These are phyloP conservation scores for Microthlaspi erraticum DNA, from an alignment of 345 rosid species.

Conservation along the genomic window DNA sequence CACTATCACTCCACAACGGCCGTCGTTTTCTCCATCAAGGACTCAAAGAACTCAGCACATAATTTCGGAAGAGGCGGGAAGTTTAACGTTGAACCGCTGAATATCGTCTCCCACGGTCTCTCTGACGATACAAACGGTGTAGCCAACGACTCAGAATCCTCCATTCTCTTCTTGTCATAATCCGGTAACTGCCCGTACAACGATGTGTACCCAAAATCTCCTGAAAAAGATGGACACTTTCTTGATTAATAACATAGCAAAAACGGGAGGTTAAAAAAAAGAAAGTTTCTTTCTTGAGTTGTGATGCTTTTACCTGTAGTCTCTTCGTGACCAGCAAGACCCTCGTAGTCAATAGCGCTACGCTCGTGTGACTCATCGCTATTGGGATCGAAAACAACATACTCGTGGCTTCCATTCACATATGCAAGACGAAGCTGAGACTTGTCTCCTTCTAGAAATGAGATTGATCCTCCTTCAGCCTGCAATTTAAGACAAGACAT, in stretches of 20 bases:
- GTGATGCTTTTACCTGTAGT: conserved; percentile 48
- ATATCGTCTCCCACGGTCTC: conserved; percentile 86
- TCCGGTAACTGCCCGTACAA: conserved; percentile 74
- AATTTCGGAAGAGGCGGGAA: conserved; percentile 83
- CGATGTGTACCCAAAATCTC: conserved; percentile 69
- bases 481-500: conserved; percentile 30
- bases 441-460: conserved; percentile 51
- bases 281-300: conserved; percentile 8
- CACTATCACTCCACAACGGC: conserved; percentile 52
- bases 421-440: conserved; percentile 61
- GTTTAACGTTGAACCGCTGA: conserved; percentile 77
- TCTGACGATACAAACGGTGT: conserved; percentile 58
- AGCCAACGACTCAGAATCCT: conserved; percentile 33
- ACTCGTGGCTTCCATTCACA: conserved; percentile 81
- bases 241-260: background rate
- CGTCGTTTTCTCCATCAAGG: conserved; percentile 79
- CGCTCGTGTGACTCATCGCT: conserved; percentile 60
- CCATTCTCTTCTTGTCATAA: conserved; percentile 50
- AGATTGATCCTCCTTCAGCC: conserved; percentile 36
- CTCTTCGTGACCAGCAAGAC: conserved; percentile 51
- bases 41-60: conserved; percentile 72
- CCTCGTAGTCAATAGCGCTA: conserved; percentile 42
- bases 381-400: conserved; percentile 74
- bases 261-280: background rate
- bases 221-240: conserved; percentile 36